phyloP scores from a whole-genome alignment of 805 yeast species.

The Hanseniaspora guilliermondii region DNA sequence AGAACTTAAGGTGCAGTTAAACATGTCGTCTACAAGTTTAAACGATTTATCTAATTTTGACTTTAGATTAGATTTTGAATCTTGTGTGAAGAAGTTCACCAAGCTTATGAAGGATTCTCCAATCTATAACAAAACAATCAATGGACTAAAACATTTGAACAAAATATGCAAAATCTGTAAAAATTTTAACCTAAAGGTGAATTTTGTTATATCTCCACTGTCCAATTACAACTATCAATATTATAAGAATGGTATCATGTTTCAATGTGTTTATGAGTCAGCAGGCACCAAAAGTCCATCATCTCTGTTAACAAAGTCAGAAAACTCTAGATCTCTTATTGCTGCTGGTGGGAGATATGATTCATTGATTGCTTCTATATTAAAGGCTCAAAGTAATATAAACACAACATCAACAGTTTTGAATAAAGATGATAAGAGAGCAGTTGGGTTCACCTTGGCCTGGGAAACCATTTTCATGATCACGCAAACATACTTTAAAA shows the following conservation, averaged over 20 bases:
- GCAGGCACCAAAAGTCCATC: neutral
- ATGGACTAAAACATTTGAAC: slow-evolving; percentile 47
- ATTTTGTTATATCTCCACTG: slow-evolving; percentile 62
- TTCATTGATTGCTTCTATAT: slow-evolving; percentile 48
- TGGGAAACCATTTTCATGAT: slow-evolving; percentile 50
- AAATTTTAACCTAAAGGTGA: slow-evolving; percentile 46
- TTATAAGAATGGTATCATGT: slow-evolving; percentile 74
- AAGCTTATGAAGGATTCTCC: slow-evolving; percentile 69
- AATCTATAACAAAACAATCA: slow-evolving; percentile 45
- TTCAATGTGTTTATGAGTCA: slow-evolving; percentile 59
- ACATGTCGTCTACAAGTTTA: slow-evolving; percentile 67
- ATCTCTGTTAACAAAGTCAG: neutral
- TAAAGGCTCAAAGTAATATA: slow-evolving; percentile 38
- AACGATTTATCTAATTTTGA: slow-evolving; percentile 74
- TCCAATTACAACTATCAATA: slow-evolving; percentile 72
- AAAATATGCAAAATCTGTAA: slow-evolving; percentile 44
- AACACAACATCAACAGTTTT: slow-evolving; percentile 12
- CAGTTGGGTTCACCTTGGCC: slow-evolving; percentile 80
- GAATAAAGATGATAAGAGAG: slow-evolving; percentile 33
- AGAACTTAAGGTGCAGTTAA: slow-evolving; percentile 50
- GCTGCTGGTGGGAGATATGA: slow-evolving; percentile 96
- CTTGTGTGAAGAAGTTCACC: slow-evolving; percentile 48
- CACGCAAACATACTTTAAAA: slow-evolving; percentile 37
- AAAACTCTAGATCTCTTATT: slow-evolving; percentile 36
- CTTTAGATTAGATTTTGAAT: slow-evolving; percentile 56